These are phyloP conservation scores for Flaveria floridana DNA, from an alignment of 140 eudicot species.

Conservation along the genomic window DNA sequence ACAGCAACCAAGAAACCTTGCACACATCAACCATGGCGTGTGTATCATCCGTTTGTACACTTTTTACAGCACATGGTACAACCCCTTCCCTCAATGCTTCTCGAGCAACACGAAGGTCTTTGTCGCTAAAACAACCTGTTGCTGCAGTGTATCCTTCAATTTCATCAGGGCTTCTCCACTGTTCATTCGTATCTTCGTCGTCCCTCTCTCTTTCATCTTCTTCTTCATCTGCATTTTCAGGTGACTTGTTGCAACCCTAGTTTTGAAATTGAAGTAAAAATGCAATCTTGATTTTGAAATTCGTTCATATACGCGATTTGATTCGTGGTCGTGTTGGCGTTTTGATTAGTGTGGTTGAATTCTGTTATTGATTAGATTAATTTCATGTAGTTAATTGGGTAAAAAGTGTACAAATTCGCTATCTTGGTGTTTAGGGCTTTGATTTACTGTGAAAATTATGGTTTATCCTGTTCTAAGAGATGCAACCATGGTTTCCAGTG, in stretches of 20 bases:
- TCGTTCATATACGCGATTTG: too few relatives aligned
- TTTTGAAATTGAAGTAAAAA: not conserved
- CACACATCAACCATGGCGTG: conserved; percentile 32
- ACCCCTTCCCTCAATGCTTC: conserved; percentile 31
- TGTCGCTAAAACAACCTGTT: conserved; percentile 33
- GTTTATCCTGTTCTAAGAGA: conserved; percentile 11
- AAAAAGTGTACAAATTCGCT: too few relatives aligned
- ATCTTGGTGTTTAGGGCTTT: too few relatives aligned
- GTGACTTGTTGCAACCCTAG: not conserved
- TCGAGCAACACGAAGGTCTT: conserved; percentile 23
- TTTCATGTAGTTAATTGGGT: too few relatives aligned
- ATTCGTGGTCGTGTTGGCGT: too few relatives aligned
- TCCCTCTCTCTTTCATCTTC: conserved; percentile 29
- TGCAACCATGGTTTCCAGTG: too few relatives aligned
- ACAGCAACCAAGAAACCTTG: conserved; percentile 16
- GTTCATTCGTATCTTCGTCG: conserved; percentile 39
- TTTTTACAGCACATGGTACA: conserved; percentile 36
- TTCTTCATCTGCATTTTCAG: conserved; percentile 39
- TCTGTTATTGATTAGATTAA: too few relatives aligned
- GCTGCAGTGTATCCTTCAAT: conserved; percentile 17
- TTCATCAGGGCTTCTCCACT: conserved; percentile 35
- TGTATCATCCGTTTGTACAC: conserved; percentile 39
- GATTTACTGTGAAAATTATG: not conserved
- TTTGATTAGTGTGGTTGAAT: too few relatives aligned
- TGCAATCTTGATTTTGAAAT: too few relatives aligned